A percentile compares a stretch with the other conserved stretches of the same genome.
Evolutionary conservation across 306 rosid species (phyloP).

Genomic region (Vigna hirtella): DNA sequence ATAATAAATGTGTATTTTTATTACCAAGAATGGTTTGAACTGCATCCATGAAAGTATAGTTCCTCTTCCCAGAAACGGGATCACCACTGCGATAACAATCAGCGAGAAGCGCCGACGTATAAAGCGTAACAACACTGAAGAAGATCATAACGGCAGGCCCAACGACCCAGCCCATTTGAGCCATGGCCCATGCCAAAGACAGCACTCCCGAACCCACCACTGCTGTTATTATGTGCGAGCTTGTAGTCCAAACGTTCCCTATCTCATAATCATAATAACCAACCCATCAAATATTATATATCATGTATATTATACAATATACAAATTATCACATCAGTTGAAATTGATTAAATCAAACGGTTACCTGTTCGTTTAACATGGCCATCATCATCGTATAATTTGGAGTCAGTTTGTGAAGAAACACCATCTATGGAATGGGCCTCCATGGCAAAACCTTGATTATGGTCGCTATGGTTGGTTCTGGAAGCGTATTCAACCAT

Average conservation of each 20-base stretch:
- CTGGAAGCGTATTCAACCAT: constrained; percentile 39
- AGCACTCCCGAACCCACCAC: constrained; percentile 74
- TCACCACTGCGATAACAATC: constrained; percentile 61
- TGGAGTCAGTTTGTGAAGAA: constrained; percentile 13
- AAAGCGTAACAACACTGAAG: constrained; percentile 52
- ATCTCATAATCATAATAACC: neutral
- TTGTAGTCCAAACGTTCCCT: constrained; percentile 69
- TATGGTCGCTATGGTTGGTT: constrained; percentile 10
- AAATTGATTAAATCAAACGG: no score
- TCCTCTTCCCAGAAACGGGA: constrained; percentile 49
- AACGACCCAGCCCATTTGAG: constrained; percentile 66
- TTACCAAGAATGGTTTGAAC: constrained; percentile 48
- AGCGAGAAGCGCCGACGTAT: constrained; percentile 51
- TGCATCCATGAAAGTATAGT: constrained; percentile 58
- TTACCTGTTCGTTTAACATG: constrained; percentile 59
- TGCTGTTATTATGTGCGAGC: constrained; percentile 66
- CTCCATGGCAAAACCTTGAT: constrained; percentile 27
- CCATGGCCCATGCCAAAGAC: constrained; percentile 67
- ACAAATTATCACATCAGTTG: neutral
- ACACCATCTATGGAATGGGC: constrained; percentile 31
- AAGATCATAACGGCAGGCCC: constrained; percentile 56
- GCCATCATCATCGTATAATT: constrained; percentile 53
- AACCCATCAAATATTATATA: neutral
- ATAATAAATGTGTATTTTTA: neutral
- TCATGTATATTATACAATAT: neutral